Evolutionary conservation across 768 basidiomycete species (phyloP), one percentile per base, ranked within the genome.

Genomic region (Psilocybe subaeruginosa): DNA sequence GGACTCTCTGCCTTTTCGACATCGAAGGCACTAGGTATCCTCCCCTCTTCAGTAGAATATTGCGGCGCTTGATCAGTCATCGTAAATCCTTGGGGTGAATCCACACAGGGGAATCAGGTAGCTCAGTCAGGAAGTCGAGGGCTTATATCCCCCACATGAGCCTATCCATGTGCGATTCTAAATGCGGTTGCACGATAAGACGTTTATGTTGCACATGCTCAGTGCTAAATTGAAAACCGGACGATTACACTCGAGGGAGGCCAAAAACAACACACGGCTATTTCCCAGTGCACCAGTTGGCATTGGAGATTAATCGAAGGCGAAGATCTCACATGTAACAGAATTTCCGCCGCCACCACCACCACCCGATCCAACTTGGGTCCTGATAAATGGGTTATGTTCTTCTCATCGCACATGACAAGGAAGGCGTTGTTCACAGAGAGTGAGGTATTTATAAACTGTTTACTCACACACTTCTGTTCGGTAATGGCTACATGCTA

Each of bases 31-130:
- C 55, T 69, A 9, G 47, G 53, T 43, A 52, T 54, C 14, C 60
- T 66, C 41, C 66, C 66, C 58, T 68, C 70, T 43, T 63, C 61
- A 59, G 58, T 49, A 45, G 64, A 66, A 68, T 71, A 67, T 58
- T 69, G 67, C 45, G 69, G 71, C 19, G 60, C 64, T 61, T 64
- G 54, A 50, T 73, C 69, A 59, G 69, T 59, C 69, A 73, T 73
- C 47, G 62, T 53, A 47, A 55, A 58, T 58, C 49, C 33, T 11
- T 59, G 63, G 65, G 60, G 58, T 49, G 57, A 46, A 47, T 48
- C 57, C 63, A 60, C 63, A 65, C 58, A 56, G 52, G 49, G 23
- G 56, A 54, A 55, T 33, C 27, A 59, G 23, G 35, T 41, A 7
- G 14, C 3, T 50, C 55, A 16, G 33, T 5, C 51, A 33, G 46